Evolutionary conservation across 441 rosid species (phyloP).

Genomic region (Brassica hybrid): DNA sequence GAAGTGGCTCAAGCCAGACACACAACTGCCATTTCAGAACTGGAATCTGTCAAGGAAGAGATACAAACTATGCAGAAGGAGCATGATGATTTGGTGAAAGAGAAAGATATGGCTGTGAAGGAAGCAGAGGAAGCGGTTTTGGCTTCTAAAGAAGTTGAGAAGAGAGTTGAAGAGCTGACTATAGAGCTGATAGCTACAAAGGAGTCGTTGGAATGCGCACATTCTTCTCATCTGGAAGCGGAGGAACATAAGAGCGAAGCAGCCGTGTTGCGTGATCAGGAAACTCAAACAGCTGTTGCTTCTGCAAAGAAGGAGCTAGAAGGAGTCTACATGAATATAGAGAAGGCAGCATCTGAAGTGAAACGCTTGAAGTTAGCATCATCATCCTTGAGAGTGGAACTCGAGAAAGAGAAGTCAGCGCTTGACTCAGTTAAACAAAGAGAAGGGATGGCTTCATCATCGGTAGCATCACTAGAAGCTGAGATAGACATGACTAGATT

Average conservation of each 20-base stretch:
- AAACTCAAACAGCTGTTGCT: slow-evolving; percentile 69
- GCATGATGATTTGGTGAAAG: slow-evolving; percentile 56
- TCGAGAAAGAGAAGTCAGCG: slow-evolving; percentile 66
- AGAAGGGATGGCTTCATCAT: slow-evolving; percentile 82
- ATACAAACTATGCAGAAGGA: slow-evolving; percentile 58
- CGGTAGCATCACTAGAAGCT: slow-evolving; percentile 78
- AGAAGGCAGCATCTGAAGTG: slow-evolving; percentile 76
- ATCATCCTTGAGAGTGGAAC: slow-evolving; percentile 63
- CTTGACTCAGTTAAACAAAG: slow-evolving; percentile 66
- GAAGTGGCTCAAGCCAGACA: slow-evolving; percentile 92
- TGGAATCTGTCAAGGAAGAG: slow-evolving; percentile 75
- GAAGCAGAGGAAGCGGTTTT: slow-evolving; percentile 76
- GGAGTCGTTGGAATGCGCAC: slow-evolving; percentile 84
- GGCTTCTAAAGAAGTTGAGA: slow-evolving; percentile 85
- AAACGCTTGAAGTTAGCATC: slow-evolving; percentile 74
- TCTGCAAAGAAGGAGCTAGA: slow-evolving; percentile 86
- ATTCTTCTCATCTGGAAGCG: slow-evolving; percentile 86
- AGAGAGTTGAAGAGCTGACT: slow-evolving; percentile 81
- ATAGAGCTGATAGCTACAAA: slow-evolving; percentile 84
- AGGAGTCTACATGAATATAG: slow-evolving; percentile 75
- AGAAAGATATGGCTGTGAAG: slow-evolving; percentile 65
- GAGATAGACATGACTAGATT: slow-evolving; percentile 69
- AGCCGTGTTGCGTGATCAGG: slow-evolving; percentile 85
- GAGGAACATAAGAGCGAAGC: slow-evolving; percentile 91
- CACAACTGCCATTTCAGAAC: slow-evolving; percentile 66